Evolutionary conservation across 805 yeast species (phyloP).

Genomic region (Blastobotrys terrestris): DNA sequence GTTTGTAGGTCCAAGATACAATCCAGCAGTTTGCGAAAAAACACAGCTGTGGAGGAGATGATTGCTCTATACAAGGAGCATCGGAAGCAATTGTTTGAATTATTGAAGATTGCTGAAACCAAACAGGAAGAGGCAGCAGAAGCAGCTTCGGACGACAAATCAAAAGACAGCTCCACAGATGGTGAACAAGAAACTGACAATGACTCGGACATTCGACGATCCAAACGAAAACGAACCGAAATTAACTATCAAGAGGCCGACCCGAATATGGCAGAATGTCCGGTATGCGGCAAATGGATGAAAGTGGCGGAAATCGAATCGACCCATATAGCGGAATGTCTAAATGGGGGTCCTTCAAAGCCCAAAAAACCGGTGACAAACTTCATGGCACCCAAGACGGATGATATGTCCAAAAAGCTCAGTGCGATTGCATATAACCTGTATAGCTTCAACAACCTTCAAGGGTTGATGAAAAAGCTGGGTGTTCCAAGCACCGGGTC

Average conservation of each 20-base stretch:
- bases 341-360: slow-evolving; percentile 21
- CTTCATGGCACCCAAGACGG: slow-evolving; percentile 15
- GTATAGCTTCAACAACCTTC: slow-evolving; percentile 52
- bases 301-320: slow-evolving; percentile 50
- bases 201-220: not conserved
- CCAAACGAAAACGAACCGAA: not conserved
- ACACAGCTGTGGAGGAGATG: slow-evolving; percentile 65
- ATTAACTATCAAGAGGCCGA: slow-evolving; percentile 6
- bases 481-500: slow-evolving; percentile 60
- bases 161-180: not conserved
- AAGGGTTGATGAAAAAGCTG: slow-evolving; percentile 48
- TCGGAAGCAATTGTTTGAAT: not conserved
- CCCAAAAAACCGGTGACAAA: slow-evolving; percentile 22
- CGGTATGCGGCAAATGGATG: slow-evolving; percentile 55
- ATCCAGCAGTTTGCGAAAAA: slow-evolving; percentile 64
- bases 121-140: not conserved
- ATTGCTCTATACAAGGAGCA: slow-evolving; percentile 33
- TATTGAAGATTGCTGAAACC: not conserved
- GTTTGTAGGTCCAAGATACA: slow-evolving; percentile 64
- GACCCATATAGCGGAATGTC: slow-evolving; percentile 57
- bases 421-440: slow-evolving; percentile 62
- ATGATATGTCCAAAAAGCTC: slow-evolving; percentile 29
- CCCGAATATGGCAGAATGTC: slow-evolving; percentile 47
- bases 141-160: no score
- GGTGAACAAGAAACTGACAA: not conserved